These are phyloP conservation scores for Lactifluus hygrophoroides DNA, from an alignment of 768 basidiomycete species.

Conservation along the genomic window DNA sequence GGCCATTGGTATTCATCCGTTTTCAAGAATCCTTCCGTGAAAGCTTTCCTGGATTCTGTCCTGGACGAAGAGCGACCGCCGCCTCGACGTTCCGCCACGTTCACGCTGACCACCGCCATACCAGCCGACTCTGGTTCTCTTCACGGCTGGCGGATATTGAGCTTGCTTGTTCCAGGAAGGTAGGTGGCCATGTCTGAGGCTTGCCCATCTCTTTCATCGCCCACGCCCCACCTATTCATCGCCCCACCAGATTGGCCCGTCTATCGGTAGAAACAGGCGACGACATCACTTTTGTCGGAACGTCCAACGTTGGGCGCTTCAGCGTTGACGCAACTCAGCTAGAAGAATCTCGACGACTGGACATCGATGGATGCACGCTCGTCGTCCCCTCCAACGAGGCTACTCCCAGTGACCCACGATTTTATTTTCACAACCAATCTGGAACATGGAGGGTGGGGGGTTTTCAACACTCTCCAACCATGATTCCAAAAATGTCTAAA, in stretches of 20 bases:
- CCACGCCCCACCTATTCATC: too few species aligned
- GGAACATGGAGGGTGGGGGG: constrained; percentile 5
- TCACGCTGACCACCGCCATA: constrained; percentile 65
- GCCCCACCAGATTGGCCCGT: constrained; percentile 34
- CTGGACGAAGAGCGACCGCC: constrained; percentile 5
- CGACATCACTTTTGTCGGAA: constrained; percentile 14
- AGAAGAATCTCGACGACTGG: constrained; percentile 8
- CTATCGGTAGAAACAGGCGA: constrained; percentile 26
- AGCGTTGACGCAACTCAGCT: background rate
- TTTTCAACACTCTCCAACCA: background rate
- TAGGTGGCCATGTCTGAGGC: constrained; percentile 33
- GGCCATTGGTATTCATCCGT: constrained; percentile 66
- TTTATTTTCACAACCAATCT: background rate
- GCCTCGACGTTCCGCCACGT: constrained; percentile 25
- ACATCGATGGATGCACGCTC: constrained; percentile 3
- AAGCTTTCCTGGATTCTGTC: constrained; percentile 43
- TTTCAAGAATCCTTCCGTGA: constrained; percentile 46
- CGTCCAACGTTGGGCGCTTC: constrained; percentile 25
- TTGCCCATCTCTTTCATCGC: too few species aligned
- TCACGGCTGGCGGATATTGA: constrained; percentile 59
- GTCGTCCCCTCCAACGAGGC: background rate
- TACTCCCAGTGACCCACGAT: background rate
- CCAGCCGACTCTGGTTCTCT: constrained; percentile 64
- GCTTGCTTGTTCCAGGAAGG: constrained; percentile 60
- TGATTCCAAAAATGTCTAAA: too few species aligned